These are phyloP conservation scores for Tylopilus vinaceipallidus DNA, from an alignment of 768 basidiomycete species.

Conservation along the genomic window DNA sequence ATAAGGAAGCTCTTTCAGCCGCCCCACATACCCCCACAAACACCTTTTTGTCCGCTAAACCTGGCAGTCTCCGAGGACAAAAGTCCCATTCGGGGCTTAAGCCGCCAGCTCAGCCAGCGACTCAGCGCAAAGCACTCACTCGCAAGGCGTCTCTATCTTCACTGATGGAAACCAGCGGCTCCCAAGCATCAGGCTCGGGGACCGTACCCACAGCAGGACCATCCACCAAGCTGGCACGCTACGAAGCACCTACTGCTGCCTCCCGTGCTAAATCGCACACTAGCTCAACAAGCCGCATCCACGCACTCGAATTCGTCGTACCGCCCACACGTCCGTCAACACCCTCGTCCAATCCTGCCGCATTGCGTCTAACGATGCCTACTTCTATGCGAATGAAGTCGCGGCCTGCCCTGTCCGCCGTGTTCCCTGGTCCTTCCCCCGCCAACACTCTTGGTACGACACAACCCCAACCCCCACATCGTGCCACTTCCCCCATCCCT, in stretches of 20 bases:
- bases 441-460: constrained; percentile 19
- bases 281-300: constrained; percentile 61
- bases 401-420: constrained; percentile 70
- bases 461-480: constrained; percentile 37
- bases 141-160: constrained; percentile 81
- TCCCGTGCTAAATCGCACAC: constrained; percentile 74
- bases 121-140: constrained; percentile 53
- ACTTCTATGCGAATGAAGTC: constrained; percentile 74
- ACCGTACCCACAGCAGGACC: constrained; percentile 32
- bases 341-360: constrained; percentile 73
- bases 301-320: constrained; percentile 57
- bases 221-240: constrained; percentile 47
- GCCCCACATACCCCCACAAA: constrained; percentile 48
- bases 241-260: constrained; percentile 78
- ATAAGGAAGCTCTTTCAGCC: constrained; percentile 53
- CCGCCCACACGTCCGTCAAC: constrained; percentile 81
- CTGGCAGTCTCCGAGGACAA: constrained; percentile 75
- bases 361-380: constrained; percentile 84
- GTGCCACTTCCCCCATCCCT: constrained; percentile 58
- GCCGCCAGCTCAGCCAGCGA: constrained; percentile 66
- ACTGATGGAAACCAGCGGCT: constrained; percentile 57
- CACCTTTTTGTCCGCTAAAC: constrained; percentile 64
- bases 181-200: constrained; percentile 57
- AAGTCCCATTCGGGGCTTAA: constrained; percentile 84
- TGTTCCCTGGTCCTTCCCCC: constrained; percentile 57